Conservation (phyloP, 495 filamentous ascomycete species). For the Bathelium albidoporum region DNA sequence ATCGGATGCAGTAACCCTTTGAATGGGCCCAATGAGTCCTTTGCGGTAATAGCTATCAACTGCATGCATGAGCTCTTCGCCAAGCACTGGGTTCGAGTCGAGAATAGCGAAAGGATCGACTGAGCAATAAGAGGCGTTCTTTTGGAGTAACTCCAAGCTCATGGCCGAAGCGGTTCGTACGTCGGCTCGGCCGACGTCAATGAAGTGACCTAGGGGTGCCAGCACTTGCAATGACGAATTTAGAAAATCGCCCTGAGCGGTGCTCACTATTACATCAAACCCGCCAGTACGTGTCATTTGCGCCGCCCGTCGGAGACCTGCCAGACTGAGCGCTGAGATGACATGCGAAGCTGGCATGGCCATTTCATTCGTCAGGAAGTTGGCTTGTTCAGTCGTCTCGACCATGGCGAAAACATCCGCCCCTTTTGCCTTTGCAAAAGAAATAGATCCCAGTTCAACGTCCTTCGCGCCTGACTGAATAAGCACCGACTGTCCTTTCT, state of each 20-base stretch:
- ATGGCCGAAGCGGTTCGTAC: constrained; percentile 2
- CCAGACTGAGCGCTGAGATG: background rate
- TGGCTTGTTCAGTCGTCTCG: constrained; percentile 10
- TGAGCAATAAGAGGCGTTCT: constrained; percentile 16
- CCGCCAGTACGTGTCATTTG: background rate
- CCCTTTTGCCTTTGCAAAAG: background rate
- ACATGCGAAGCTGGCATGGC: constrained; percentile 2
- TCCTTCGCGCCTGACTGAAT: background rate
- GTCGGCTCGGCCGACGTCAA: constrained; percentile 19
- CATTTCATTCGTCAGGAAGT: constrained; percentile 8
- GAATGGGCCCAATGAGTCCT: constrained; percentile 12
- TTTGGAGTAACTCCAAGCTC: constrained; percentile 17
- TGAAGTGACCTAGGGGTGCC: constrained; percentile 18
- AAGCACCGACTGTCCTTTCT: background rate
- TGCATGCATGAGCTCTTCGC: constrained; percentile 17
- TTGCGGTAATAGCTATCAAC: constrained; percentile 18
- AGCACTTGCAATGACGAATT: constrained; percentile 14
- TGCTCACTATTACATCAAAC: background rate
- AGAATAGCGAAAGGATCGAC: constrained; percentile 16
- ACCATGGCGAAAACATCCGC: constrained; percentile 13
- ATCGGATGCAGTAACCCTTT: constrained; percentile 10
- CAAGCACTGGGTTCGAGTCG: constrained; percentile 15
- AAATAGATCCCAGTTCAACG: background rate
- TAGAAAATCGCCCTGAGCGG: constrained; percentile 3
- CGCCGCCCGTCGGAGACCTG: background rate